Base-by-base conservation (phyloP, 805 yeast genomes). In the Candida ortonii region DNA sequence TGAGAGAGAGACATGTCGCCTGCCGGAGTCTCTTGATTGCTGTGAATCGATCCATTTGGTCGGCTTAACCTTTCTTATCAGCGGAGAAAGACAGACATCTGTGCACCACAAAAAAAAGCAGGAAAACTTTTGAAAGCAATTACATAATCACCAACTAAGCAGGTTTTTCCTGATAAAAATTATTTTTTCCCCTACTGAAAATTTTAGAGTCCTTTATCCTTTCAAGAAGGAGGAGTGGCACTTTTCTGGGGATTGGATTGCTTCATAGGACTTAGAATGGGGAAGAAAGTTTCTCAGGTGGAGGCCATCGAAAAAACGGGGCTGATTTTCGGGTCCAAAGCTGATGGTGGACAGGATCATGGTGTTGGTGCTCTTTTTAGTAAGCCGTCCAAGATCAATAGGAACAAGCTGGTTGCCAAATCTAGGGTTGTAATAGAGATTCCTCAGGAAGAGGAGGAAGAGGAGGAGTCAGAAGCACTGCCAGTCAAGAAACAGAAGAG, bases 311-410 rank as follows among this genome's bases (percentile, higher is more conserved):
- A 35, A 35, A 30, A 30, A 30, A 35, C n/a, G n/a, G n/a, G n/a
- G 22, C 22, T 20, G 11, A 11, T 8, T 20, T 8, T 20, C 7
- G 22, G 18, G 18, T 7, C 6, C 16, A 26, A 28, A 58, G 22
- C 22, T 11, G 7, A 57, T 24, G 53, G 29, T 13, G 7, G n/a
- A 8, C 18, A 59, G 15, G 64, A 61, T 16, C 46, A 62, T 7
- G 43, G 49, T n/a, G 54, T 61, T 9, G 52, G 52, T 18, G 44
- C 61, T 19, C 59, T 73, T 35, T 63, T 69, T 36, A 46, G 62
- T 21, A 55, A 57, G 28, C 55, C 67, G 9, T 48, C 70, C 14
- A 78, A 80, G 10, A 67, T 80, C n/a, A 59, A 66, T 44, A 58
- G 54, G 52, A 50, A 50, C 27, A 40, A 47, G 26, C 35, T 56